These are phyloP conservation scores for Hericium erinaceus DNA, from an alignment of 768 basidiomycete species.

Conservation along the genomic window DNA sequence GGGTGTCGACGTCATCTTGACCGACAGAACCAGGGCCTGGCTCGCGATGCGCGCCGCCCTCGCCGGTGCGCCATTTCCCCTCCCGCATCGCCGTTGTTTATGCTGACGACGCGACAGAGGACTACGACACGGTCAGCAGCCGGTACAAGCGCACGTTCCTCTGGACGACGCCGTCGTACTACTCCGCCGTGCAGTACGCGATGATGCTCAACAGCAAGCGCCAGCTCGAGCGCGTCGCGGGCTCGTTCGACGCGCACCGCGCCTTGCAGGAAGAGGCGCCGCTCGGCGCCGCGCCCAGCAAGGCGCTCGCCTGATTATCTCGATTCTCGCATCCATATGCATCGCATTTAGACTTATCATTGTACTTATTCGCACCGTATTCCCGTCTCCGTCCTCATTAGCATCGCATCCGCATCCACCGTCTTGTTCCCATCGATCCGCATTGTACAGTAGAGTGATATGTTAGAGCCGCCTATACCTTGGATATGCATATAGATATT, in stretches of 20 bases:
- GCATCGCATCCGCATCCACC: too few species aligned
- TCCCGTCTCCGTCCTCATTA: too few species aligned
- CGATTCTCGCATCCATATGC: not conserved
- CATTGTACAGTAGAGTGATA: too few species aligned
- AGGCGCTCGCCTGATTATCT: not conserved
- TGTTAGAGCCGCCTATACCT: too few species aligned
- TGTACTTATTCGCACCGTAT: too few species aligned
- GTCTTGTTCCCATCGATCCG: too few species aligned
- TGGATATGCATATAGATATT: too few species aligned
- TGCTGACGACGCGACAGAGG: constrained; percentile 4
- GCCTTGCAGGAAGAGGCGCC: not conserved
- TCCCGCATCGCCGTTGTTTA: not conserved
- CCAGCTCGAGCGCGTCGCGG: constrained; percentile 9
- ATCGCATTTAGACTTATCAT: too few species aligned
- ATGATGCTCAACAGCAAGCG: not conserved
- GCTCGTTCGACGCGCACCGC: constrained; percentile 9
- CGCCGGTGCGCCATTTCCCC: constrained; percentile 4
- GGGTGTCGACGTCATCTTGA: constrained; percentile 38
- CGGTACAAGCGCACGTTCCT: constrained; percentile 15
- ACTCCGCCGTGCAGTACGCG: constrained; percentile 9
- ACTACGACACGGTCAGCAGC: constrained; percentile 12
- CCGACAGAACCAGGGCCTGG: constrained; percentile 33
- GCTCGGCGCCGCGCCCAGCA: not conserved
- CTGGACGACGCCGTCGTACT: constrained; percentile 13
- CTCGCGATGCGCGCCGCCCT: constrained; percentile 29